Evolutionary conservation across 768 basidiomycete species (phyloP), one percentile per base, ranked within the genome.

Genomic region (Boletus subparvulus): DNA sequence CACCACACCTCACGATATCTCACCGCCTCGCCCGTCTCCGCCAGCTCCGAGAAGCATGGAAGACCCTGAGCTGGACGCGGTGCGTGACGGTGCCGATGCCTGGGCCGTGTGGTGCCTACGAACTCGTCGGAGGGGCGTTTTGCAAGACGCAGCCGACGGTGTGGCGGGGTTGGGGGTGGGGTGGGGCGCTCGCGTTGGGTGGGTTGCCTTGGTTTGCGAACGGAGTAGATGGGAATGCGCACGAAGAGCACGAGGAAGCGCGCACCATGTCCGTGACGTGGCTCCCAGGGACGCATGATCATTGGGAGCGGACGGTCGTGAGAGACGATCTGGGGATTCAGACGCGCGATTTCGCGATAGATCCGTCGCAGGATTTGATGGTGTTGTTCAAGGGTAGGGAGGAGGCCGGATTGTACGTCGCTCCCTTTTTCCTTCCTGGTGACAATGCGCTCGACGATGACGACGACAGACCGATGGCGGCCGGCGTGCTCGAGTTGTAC

Each of bases 311-410:
- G 3, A 54, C 58, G 32, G 37, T 73, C 35, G 59, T 72, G 2
- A 58, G 65, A 17, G 65, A 71, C 1, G 73, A 81, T 30, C 42
- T 84, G 0, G 76, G 74, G 1, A 44, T 83, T 9, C 55, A 67
- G 10, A 73, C 77, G 39, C 74, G 80, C 43, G 85, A 86, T 62
- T 84, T 86, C 56, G 83, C 82, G 0, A 80, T 86, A n/a, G 85
- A 87, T 61, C 84, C 86, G 1, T 77, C 81, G 6, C 86, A 87
- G 65, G 83, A 87, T 59, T 62, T 87, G 45, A 71, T 86, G 37
- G 75, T 80, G 9, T 65, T 82, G 16, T 67, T 83, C 16, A 65
- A 65, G 49, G 64, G 28, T 28, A 6, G 66, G 30, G 65, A 58
- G 4, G 55, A 57, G 1, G 13, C n/a, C 9, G 50, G 36, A 8